Percentiles rank a stretch among this genome's conserved stretches.
These are phyloP conservation scores for Lodderomyces beijingensis DNA, from an alignment of 1,139 yeast species.

Conservation along the genomic window DNA sequence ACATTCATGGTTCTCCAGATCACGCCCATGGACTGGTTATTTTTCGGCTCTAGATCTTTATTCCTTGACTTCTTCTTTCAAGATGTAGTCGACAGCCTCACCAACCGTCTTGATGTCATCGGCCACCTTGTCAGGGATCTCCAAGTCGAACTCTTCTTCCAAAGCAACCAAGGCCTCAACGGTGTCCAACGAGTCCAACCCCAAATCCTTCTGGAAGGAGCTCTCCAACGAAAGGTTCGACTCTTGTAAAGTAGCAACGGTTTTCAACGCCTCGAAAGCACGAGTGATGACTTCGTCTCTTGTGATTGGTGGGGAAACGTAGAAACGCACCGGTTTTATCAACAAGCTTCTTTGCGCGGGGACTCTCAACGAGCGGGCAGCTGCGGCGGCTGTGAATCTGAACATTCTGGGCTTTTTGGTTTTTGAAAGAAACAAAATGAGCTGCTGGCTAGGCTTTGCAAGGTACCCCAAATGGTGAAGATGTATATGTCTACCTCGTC, in stretches of 20 bases:
- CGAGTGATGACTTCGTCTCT: slow-evolving; percentile 45
- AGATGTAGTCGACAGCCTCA: slow-evolving; percentile 61
- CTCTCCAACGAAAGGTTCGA: slow-evolving; percentile 41
- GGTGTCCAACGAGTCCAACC: slow-evolving; percentile 67
- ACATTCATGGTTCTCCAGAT: too few species aligned
- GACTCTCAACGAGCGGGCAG: slow-evolving; percentile 38
- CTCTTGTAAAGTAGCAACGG: slow-evolving; percentile 49
- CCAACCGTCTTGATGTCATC: slow-evolving; percentile 68
- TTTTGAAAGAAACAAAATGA: neutral
- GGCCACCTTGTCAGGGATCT: slow-evolving; percentile 64
- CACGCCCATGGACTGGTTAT: too few species aligned
- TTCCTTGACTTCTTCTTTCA: slow-evolving; percentile 45
- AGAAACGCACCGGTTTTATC: slow-evolving; percentile 38
- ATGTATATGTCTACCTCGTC: too few species aligned
- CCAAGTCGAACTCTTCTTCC: slow-evolving; percentile 70
- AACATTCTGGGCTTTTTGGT: slow-evolving; percentile 22
- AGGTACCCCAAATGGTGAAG: too few species aligned
- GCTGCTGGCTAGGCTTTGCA: too few species aligned
- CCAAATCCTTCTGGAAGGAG: slow-evolving; percentile 58
- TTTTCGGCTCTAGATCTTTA: too few species aligned
- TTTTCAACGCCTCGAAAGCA: slow-evolving; percentile 48
- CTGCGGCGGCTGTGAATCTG: slow-evolving; percentile 33
- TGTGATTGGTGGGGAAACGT: slow-evolving; percentile 45
- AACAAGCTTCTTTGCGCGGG: slow-evolving; percentile 9
- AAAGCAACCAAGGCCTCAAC: slow-evolving; percentile 70